Evolutionary conservation across 768 basidiomycete genomes (phyloP).

Genomic region (Filobasidium floriforme): DNA sequence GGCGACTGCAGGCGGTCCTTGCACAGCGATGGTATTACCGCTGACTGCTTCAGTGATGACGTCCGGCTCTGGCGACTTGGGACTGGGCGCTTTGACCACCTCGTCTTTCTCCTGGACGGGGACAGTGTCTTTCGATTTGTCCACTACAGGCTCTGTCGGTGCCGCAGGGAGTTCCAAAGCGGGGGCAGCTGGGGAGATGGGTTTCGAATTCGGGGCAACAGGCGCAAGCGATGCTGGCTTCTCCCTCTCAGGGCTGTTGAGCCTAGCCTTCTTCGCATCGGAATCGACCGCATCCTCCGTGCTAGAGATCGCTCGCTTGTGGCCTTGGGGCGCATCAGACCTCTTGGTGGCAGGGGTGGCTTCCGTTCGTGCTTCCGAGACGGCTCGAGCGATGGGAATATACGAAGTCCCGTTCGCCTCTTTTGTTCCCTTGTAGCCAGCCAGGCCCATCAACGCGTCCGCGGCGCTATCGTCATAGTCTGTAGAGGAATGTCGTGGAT

Average conservation of each 20-base stretch:
- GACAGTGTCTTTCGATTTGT: background rate
- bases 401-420: slow-evolving; percentile 9
- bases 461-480: slow-evolving; percentile 92
- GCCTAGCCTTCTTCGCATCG: slow-evolving; percentile 10
- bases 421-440: slow-evolving; percentile 43
- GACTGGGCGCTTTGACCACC: slow-evolving; percentile 34
- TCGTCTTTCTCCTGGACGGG: slow-evolving; percentile 44
- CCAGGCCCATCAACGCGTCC: slow-evolving; percentile 70
- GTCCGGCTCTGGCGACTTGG: slow-evolving; percentile 17
- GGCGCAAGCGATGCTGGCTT: background rate
- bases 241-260: slow-evolving; percentile 1
- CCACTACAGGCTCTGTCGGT: background rate
- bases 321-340: background rate
- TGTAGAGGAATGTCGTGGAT: slow-evolving; percentile 19
- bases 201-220: background rate
- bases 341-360: background rate
- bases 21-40: slow-evolving; percentile 6
- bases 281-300: background rate
- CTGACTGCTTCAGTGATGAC: slow-evolving; percentile 4
- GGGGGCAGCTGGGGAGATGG: background rate
- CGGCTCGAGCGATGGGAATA: slow-evolving; percentile 16
- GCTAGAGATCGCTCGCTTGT: background rate
- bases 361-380: slow-evolving; percentile 14
- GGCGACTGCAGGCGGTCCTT: background rate
- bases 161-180: background rate